Conservation (phyloP, 306 rosid genomes). For the Dryas drummondii region DNA sequence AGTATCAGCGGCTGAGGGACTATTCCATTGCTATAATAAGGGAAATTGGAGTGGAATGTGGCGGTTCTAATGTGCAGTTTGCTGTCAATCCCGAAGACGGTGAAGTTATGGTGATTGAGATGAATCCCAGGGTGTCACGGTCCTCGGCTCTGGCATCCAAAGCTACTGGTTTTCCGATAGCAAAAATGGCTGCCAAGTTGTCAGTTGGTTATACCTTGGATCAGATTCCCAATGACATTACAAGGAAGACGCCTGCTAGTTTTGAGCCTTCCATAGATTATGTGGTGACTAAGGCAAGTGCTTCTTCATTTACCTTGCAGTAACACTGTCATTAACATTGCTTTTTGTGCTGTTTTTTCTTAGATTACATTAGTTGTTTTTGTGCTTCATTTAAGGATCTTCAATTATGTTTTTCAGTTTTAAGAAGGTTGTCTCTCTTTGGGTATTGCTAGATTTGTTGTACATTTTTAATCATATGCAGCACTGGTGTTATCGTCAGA, state of each 20-base stretch:
- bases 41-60: conserved; percentile 77
- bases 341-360: not conserved
- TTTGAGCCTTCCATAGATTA: conserved; percentile 98
- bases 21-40: conserved; percentile 68
- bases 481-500: not conserved
- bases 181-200: conserved; percentile 92
- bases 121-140: conserved; percentile 96
- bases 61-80: conserved; percentile 96
- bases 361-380: not conserved
- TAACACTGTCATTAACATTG: not conserved
- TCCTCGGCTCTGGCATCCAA: conserved; percentile 90
- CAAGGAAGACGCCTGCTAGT: conserved; percentile 92
- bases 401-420: not conserved
- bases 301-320: not conserved
- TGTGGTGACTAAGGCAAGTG: conserved; percentile 87
- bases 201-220: conserved; percentile 91
- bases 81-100: conserved; percentile 79
- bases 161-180: conserved; percentile 97
- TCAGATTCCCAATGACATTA: conserved; percentile 89
- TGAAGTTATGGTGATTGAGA: conserved; percentile 97
- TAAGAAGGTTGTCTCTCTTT: not conserved
- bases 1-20: conserved; percentile 86
- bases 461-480: not conserved
- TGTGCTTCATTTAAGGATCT: not conserved
- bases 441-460: not conserved